phyloP scores from a whole-genome alignment of 106 monocot species.

The Dioscorea dumetorum region DNA sequence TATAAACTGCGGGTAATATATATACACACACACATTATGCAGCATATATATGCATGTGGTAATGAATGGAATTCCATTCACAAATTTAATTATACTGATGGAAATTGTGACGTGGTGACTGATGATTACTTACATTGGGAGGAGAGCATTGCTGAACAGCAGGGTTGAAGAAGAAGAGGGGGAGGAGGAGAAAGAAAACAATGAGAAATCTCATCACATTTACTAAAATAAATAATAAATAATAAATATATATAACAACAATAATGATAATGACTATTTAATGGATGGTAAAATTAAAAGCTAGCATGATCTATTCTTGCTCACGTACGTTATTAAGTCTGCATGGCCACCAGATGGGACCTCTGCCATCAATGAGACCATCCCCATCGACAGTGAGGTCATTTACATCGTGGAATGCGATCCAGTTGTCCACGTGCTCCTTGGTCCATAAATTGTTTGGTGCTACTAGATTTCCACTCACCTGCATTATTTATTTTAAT shows the following conservation, averaged over 20 bases:
- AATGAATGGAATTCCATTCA: neutral
- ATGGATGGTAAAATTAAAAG: too few relatives aligned
- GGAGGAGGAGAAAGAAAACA: neutral
- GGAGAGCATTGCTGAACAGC: neutral
- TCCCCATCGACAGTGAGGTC: neutral
- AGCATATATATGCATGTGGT: too few relatives aligned
- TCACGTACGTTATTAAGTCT: neutral
- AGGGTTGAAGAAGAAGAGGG: too few relatives aligned
- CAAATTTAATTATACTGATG: too few relatives aligned
- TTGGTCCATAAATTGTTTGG: neutral
- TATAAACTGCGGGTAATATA: neutral
- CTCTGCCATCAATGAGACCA: neutral
- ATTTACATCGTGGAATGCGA: neutral
- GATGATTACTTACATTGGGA: neutral
- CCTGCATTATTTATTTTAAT: neutral
- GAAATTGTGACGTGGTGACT: too few relatives aligned
- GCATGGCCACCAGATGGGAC: neutral
- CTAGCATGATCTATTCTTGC: neutral
- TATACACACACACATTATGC: too few relatives aligned
- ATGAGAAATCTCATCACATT: neutral
- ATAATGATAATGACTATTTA: too few relatives aligned
- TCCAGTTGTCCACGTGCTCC: neutral
- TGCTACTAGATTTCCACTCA: neutral
- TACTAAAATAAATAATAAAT: too few relatives aligned
- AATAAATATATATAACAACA: too few relatives aligned